Conservation (phyloP, 768 basidiomycete genomes). For the Lactarius quietus region DNA sequence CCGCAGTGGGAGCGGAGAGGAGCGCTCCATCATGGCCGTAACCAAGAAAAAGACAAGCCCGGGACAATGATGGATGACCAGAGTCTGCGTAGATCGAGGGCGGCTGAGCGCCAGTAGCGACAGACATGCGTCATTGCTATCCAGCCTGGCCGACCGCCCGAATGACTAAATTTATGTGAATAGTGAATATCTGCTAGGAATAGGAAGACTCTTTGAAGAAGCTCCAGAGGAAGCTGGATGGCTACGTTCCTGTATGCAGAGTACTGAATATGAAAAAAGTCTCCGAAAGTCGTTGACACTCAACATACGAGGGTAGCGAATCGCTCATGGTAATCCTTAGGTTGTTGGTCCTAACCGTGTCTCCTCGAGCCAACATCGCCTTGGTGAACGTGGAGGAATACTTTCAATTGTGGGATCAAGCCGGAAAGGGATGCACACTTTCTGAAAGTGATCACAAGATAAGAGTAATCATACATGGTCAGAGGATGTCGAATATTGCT, state of each 20-base stretch:
- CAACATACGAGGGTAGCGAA: conserved; percentile 1
- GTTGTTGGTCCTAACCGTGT: not conserved
- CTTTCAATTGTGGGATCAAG: not conserved
- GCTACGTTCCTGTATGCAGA: not conserved
- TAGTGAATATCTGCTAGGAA: not conserved
- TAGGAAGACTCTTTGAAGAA: not conserved
- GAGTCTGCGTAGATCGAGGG: conserved; percentile 18
- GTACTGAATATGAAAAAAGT: not conserved
- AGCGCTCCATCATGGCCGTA: conserved; percentile 22
- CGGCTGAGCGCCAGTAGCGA: conserved; percentile 19
- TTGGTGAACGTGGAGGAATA: not conserved
- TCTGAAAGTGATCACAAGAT: not conserved
- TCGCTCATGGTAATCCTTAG: not conserved
- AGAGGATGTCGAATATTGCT: too few species aligned
- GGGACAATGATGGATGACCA: conserved; percentile 22
- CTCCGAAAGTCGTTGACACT: not conserved
- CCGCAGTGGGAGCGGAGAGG: too few species aligned
- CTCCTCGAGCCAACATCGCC: not conserved
- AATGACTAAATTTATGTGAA: too few species aligned
- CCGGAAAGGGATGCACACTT: not conserved
- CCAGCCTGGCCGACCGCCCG: too few species aligned
- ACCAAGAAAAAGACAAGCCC: conserved; percentile 13
- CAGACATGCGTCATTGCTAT: conserved; percentile 16
- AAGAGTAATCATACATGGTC: too few species aligned
- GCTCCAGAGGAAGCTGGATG: conserved; percentile 12